Base-by-base conservation (phyloP, 2,329 filamentous ascomycete species). In the Fonsecaea multimorphosa region DNA sequence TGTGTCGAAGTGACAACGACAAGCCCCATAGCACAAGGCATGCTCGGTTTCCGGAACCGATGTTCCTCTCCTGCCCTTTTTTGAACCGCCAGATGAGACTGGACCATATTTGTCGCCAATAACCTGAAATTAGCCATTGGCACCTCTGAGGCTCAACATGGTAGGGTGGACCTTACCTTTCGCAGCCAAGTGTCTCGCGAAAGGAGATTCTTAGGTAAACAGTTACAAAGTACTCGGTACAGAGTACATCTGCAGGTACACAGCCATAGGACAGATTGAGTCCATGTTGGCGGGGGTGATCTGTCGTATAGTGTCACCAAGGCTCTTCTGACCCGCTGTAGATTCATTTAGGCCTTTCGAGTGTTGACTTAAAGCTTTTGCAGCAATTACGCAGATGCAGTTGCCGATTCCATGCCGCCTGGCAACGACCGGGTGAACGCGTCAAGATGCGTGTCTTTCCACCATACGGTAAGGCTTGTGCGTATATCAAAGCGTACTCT, bases 231-330 rank as follows among this genome's bases (percentile, higher is more conserved):
- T 38, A 51, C 57, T 8, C 8, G 3, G 3, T 24, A 51, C 40
- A 52, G 44, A 60, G 58, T 16, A 52, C 58, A 32, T 60, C 44
- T 51, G 29, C 44, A 60, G 58, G 58, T 60, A 60, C 56, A 31
- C 12, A 19, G 14, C 51, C 14, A 22, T n/a, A 22, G 19, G 38
- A 6, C 16, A 40, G 8, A n/a, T 40, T 2, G 38, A 19, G 38
- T 40, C 38, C 38, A 49, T 8, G 40, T 44, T 49, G 36, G 36
- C 2, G 0, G 19, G 29, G 56, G 49, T 49, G 16, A 34, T 34
- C 9, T 58, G 19, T 49, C 5, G 44, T 12, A 40, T 1, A 40
- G 38, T n/a, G 4, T n/a, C 38, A 19, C n/a, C 38, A 16, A 4
- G 14, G 38, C 38, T 16, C 14, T n/a, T 40, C 38, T n/a, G 14